Conservation (phyloP, 208 protist species). For the Trypanosomatidae sp. region DNA sequence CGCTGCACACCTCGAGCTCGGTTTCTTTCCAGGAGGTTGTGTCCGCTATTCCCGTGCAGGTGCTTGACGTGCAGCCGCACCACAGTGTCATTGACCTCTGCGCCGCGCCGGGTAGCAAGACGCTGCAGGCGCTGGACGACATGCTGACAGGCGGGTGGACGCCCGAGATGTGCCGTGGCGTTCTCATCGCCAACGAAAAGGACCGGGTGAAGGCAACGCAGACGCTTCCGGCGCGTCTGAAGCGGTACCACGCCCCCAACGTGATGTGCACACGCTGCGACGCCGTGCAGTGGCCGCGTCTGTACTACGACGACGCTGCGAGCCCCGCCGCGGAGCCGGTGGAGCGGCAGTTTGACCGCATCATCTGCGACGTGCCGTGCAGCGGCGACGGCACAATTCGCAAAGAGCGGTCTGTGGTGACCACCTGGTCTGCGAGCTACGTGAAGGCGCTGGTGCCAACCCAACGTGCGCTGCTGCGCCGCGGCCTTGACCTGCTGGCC, state of each 20-base stretch:
- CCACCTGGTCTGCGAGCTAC: slow-evolving; percentile 84
- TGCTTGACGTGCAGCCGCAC: slow-evolving; percentile 72
- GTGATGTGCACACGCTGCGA: slow-evolving; percentile 85
- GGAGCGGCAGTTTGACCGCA: slow-evolving; percentile 79
- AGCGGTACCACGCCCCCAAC: slow-evolving; percentile 89
- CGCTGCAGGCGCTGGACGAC: slow-evolving; percentile 83
- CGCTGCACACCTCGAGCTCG: slow-evolving; percentile 78
- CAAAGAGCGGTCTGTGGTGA: slow-evolving; percentile 86
- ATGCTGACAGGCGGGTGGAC: slow-evolving; percentile 66
- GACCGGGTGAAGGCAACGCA: slow-evolving; percentile 92
- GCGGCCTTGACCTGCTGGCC: slow-evolving; percentile 84
- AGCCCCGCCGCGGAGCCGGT: slow-evolving; percentile 17
- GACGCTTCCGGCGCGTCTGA: slow-evolving; percentile 88
- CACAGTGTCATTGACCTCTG: slow-evolving; percentile 90
- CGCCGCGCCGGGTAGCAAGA: slow-evolving; percentile 91
- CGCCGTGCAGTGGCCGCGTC: slow-evolving; percentile 78
- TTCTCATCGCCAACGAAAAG: slow-evolving; percentile 89
- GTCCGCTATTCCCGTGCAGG: slow-evolving; percentile 78
- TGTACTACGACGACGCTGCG: slow-evolving; percentile 48
- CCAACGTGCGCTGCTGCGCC: slow-evolving; percentile 87
- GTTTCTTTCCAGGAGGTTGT: slow-evolving; percentile 92
- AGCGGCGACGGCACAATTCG: slow-evolving; percentile 95
- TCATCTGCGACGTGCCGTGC: slow-evolving; percentile 97
- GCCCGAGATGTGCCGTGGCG: slow-evolving; percentile 38
- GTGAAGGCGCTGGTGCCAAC: slow-evolving; percentile 86